phyloP scores from a whole-genome alignment of 805 yeast species.

The Tetrapisispora fleetii region DNA sequence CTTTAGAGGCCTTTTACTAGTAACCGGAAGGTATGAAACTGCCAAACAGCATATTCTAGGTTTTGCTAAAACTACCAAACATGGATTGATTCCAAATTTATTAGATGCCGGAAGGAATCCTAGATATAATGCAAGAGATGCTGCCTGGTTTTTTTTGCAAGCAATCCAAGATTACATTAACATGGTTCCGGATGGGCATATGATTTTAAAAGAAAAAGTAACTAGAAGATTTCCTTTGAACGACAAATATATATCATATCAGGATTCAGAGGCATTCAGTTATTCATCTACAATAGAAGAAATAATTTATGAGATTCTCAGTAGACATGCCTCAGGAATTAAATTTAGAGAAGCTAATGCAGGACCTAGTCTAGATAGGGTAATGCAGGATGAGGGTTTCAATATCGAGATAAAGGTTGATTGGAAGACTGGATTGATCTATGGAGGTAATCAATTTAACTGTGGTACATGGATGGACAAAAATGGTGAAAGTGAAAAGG shows the following conservation, averaged over 20 bases:
- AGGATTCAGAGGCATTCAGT: conserved; percentile 68
- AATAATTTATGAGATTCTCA: conserved; percentile 67
- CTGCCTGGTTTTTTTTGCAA: conserved; percentile 90
- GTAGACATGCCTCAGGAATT: conserved; percentile 85
- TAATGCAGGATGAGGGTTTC: conserved; percentile 89
- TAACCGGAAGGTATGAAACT: conserved; percentile 67
- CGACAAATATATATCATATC: conserved; percentile 61
- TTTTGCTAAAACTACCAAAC: conserved; percentile 85
- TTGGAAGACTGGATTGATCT: conserved; percentile 79
- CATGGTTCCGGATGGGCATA: conserved; percentile 57
- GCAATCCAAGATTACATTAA: conserved; percentile 74
- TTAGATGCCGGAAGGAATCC: conserved; percentile 92
- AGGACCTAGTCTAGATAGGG: conserved; percentile 77
- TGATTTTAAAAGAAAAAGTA: conserved; percentile 60
- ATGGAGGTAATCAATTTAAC: conserved; percentile 85
- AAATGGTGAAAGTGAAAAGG: conserved; percentile 88
- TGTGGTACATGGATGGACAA: conserved; percentile 99
- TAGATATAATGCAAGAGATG: conserved; percentile 91
- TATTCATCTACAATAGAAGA: conserved; percentile 64
- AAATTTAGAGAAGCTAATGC: conserved; percentile 92
- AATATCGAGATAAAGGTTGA: conserved; percentile 73
- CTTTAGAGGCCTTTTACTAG: conserved; percentile 67
- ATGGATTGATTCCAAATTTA: conserved; percentile 89
- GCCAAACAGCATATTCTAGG: conserved; percentile 76
- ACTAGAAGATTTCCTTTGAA: conserved; percentile 82